These are phyloP conservation scores for Dactylellina sp. DNA, from an alignment of 2,329 filamentous ascomycete species.

Conservation along the genomic window DNA sequence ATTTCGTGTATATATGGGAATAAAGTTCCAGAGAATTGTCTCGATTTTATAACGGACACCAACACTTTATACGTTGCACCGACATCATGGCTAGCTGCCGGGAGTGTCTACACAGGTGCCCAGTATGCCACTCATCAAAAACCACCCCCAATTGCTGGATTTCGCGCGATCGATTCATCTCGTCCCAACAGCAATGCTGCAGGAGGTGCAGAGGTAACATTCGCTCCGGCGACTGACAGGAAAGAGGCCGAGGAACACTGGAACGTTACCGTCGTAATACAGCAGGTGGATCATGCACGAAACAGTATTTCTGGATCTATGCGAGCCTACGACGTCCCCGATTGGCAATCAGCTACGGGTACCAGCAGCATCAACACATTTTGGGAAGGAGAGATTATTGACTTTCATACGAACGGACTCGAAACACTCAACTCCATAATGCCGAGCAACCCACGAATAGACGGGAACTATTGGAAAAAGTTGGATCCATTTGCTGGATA, in stretches of 20 bases:
- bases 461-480: constrained; percentile 61
- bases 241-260: constrained; percentile 70
- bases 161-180: constrained; percentile 62
- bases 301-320: constrained; percentile 76
- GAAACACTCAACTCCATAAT: constrained; percentile 65
- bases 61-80: constrained; percentile 67
- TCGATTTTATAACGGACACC: constrained; percentile 72
- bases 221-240: constrained; percentile 49
- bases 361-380: constrained; percentile 72
- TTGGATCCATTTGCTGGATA: constrained; percentile 64
- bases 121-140: constrained; percentile 69
- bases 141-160: constrained; percentile 30
- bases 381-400: constrained; percentile 76
- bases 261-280: constrained; percentile 76
- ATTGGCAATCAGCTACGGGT: constrained; percentile 61
- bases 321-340: constrained; percentile 76
- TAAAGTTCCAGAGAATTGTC: constrained; percentile 61
- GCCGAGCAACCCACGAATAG: constrained; percentile 63
- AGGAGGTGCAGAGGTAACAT: constrained; percentile 7
- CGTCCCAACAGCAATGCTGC: constrained; percentile 25
- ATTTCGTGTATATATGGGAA: constrained; percentile 54
- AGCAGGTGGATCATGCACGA: constrained; percentile 71
- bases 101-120: constrained; percentile 72
- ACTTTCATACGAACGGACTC: constrained; percentile 66
- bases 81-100: constrained; percentile 73